phyloP scores from a whole-genome alignment of 164 flowering plant genomes.

The Warburgia ugandensis region DNA sequence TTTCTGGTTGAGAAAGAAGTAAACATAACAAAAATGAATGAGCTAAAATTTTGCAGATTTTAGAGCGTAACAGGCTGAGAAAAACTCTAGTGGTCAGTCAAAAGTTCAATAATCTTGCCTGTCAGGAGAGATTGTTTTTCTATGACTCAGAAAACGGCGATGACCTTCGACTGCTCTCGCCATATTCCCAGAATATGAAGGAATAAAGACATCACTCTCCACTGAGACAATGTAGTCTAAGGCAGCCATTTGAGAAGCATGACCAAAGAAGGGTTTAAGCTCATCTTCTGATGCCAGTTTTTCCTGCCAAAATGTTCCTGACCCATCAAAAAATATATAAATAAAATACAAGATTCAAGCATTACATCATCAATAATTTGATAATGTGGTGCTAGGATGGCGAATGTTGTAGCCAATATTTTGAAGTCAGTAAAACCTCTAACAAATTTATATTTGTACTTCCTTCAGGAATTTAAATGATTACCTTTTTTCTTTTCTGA shows the following conservation, averaged over 20 bases:
- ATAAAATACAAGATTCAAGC: too few relatives aligned
- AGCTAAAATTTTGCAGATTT: not conserved
- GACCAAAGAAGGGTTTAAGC: conserved; percentile 64
- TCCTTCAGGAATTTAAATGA: too few relatives aligned
- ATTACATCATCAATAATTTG: too few relatives aligned
- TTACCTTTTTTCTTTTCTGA: too few relatives aligned
- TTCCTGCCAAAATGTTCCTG: conserved; percentile 44
- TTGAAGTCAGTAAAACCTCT: too few relatives aligned
- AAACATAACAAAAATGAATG: conserved; percentile 25
- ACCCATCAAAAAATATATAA: conserved; percentile 9
- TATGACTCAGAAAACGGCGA: conserved; percentile 87
- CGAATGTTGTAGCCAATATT: too few relatives aligned
- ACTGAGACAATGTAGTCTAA: conserved; percentile 94
- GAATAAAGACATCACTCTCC: conserved; percentile 91
- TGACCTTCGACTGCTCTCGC: conserved; percentile 98
- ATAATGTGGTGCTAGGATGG: too few relatives aligned
- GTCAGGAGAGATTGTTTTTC: conserved; percentile 87
- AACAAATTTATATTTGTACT: too few relatives aligned
- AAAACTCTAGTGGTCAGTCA: conserved; percentile 10
- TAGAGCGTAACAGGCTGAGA: not conserved
- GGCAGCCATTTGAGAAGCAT: conserved; percentile 97
- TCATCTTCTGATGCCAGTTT: conserved; percentile 70
- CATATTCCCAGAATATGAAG: conserved; percentile 98
- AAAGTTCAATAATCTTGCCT: conserved; percentile 70
- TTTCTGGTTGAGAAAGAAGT: conserved; percentile 44